Evolutionary conservation across 1,139 yeast species (phyloP), one percentile per base, ranked within the genome.

Genomic region (Candida smagusa): DNA sequence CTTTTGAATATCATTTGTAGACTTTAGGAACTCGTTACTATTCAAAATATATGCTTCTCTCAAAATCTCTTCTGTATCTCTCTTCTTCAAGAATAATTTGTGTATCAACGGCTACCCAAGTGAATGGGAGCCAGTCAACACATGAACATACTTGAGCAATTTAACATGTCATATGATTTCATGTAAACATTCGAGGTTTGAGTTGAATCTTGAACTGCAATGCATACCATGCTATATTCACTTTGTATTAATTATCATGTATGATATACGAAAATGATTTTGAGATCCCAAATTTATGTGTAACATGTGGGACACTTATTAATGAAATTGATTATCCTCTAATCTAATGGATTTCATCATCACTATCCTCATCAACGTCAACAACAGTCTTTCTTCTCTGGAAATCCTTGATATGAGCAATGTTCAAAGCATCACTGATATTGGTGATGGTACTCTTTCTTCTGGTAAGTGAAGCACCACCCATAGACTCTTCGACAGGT

Each of bases 341-440:
- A 24, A 24, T 24, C 26, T 24, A 24, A 24, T 11, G 69, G 7
- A 68, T 70, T 11, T 68, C 74, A 3, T 66, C 72, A 8, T 64
- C 74, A 32, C 65, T 69, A 29, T 59, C 63, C 28, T 65, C 70
- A 28, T 65, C 68, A 30, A 68, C 69, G 7, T 57, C 56, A 9
- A 54, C 48, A 3, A 55, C 49, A 8, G 59, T 58, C 47, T 68
- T 74, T 38, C 81, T 65, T 46, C 95, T 73, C 61, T 88, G 95
- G 69, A 89, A 89, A 64, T 89, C 97, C 52, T 84, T 84, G 28
- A 88, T 81, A 54, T 89, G 97, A 0, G 97, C 97, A 54, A 72
- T 74, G 22, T 84, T 82, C 49, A 89, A 68, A 1, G 79, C 77
- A 37, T 73, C 74, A n/a, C 84, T 71, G 13, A 87, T 65, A 28